These are phyloP conservation scores for Cornus kousa DNA, from an alignment of 148 eudicot species.

Conservation along the genomic window DNA sequence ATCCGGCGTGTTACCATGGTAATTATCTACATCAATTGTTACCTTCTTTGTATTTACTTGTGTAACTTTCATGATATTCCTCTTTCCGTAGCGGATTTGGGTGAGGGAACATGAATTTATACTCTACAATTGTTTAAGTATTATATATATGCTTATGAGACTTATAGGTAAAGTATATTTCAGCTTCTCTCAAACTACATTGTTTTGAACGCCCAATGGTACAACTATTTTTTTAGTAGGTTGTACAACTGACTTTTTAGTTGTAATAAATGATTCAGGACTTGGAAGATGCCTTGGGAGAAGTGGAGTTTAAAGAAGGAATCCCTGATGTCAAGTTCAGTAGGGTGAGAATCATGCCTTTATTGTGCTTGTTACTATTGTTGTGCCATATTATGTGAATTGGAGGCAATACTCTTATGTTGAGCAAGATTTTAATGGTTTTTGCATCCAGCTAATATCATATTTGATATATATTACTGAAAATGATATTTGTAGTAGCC, in stretches of 20 bases:
- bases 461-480: too few relatives aligned
- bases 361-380: background rate
- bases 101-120: background rate
- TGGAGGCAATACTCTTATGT: too few relatives aligned
- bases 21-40: constrained; percentile 11
- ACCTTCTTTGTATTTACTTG: background rate
- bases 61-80: background rate
- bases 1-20: constrained; percentile 78
- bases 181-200: background rate
- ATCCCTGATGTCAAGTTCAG: constrained; percentile 96
- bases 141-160: background rate
- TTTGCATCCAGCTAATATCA: too few relatives aligned
- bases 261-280: constrained; percentile 50
- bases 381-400: background rate
- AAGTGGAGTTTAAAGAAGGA: constrained; percentile 70
- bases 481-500: too few relatives aligned
- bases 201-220: background rate
- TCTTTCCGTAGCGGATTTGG: background rate
- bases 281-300: constrained; percentile 79
- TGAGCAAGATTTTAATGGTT: too few relatives aligned
- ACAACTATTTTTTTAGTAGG: background rate
- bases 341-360: constrained; percentile 47
- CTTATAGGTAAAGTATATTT: background rate
- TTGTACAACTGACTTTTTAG: background rate
- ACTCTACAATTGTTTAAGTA: background rate